Evolutionary conservation across 768 basidiomycete species (phyloP).

Genomic region (Amanita thiersii): DNA sequence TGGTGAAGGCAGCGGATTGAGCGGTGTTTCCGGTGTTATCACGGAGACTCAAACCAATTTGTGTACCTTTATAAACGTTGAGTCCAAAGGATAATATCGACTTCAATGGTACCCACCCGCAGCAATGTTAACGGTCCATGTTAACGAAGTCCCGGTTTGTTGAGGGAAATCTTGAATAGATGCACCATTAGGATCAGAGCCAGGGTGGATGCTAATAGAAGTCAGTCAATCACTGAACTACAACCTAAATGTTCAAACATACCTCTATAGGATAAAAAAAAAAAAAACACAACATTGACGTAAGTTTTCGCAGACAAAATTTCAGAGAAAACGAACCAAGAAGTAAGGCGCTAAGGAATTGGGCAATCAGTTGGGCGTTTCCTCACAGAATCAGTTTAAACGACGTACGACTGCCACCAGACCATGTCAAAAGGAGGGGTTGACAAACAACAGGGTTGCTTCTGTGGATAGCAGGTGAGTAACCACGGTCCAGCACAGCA

Average conservation of each 20-base stretch:
- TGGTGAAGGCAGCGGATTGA: conserved; percentile 45
- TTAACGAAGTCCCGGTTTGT: conserved; percentile 29
- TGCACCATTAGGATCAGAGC: conserved; percentile 31
- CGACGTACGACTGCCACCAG: conserved; percentile 50
- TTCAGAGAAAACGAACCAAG: conserved; percentile 37
- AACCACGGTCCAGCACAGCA: neutral
- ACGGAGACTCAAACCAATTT: conserved; percentile 49
- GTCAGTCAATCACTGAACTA: neutral
- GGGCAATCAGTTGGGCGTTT: conserved; percentile 10
- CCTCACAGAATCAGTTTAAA: too few species aligned
- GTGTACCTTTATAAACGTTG: conserved; percentile 28
- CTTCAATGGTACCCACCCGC: conserved; percentile 25
- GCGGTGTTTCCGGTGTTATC: conserved; percentile 46
- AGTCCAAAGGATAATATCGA: neutral
- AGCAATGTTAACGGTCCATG: conserved; percentile 48
- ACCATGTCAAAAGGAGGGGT: conserved; percentile 46
- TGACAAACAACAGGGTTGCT: conserved; percentile 45
- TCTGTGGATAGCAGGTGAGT: conserved; percentile 21
- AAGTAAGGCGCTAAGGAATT: conserved; percentile 47
- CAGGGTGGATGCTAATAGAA: conserved; percentile 43
- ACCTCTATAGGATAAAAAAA: conserved; percentile 28
- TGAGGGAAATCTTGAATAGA: conserved; percentile 40
- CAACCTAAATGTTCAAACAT: conserved; percentile 3
- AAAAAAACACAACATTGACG: neutral
- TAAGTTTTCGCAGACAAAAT: neutral